Evolutionary conservation across 371 early-diverging fungal species (phyloP).

Genomic region (Rhizopus stolonifer): DNA sequence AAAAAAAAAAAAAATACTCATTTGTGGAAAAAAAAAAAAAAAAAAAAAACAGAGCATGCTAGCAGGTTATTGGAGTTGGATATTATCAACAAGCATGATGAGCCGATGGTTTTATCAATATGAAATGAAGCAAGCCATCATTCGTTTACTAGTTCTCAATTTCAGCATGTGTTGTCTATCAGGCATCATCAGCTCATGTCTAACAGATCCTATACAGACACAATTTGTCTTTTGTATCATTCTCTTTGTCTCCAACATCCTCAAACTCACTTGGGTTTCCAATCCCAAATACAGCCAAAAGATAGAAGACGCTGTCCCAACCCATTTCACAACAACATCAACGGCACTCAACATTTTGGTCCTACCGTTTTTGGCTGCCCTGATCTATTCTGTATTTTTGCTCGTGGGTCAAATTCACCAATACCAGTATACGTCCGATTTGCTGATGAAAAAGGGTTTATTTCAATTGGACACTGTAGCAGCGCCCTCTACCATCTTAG

Average conservation of each 20-base stretch:
- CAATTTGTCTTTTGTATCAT: constrained; percentile 54
- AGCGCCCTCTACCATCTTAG: constrained; percentile 30
- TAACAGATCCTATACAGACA: constrained; percentile 51
- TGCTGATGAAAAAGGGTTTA: constrained; percentile 38
- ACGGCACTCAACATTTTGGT: constrained; percentile 45
- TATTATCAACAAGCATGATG: constrained; percentile 57
- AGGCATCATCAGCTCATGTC: constrained; percentile 39
- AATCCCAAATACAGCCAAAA: constrained; percentile 46
- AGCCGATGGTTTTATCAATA: constrained; percentile 62
- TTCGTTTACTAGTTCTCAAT: constrained; percentile 56
- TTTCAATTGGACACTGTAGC: constrained; percentile 24
- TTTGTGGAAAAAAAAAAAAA: no score
- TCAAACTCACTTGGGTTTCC: constrained; percentile 54
- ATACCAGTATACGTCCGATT: constrained; percentile 45
- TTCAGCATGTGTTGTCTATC: constrained; percentile 55
- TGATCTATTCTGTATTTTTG: constrained; percentile 52
- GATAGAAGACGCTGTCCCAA: constrained; percentile 32
- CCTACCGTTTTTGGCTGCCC: constrained; percentile 48
- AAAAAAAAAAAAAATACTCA: no score
- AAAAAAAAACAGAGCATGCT: constrained; percentile 20
- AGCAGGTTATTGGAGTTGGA: constrained; percentile 59
- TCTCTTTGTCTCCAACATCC: constrained; percentile 44
- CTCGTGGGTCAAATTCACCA: constrained; percentile 46
- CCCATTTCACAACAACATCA: constrained; percentile 39
- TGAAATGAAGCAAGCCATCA: constrained; percentile 57